Conservation (phyloP, 2,329 filamentous ascomycete species). For the Dothiorella sarmentorum region DNA sequence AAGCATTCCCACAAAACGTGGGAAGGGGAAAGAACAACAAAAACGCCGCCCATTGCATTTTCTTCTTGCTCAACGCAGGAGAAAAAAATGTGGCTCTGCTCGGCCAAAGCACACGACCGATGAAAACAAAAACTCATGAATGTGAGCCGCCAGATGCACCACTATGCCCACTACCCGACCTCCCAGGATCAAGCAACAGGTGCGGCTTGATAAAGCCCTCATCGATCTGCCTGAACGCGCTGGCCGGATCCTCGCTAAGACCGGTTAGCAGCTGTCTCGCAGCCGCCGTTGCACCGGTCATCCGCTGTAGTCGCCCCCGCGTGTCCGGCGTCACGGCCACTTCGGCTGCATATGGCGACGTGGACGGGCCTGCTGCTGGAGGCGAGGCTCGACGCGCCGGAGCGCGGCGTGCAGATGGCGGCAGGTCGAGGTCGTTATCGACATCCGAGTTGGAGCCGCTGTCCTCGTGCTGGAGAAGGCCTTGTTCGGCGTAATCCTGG, state of each 20-base stretch:
- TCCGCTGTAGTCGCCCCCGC: conserved; percentile 21
- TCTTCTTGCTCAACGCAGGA: not conserved
- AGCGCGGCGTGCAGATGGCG: conserved; percentile 52
- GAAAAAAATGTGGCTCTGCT: too few species aligned
- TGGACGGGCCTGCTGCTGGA: conserved; percentile 21
- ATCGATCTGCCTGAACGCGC: conserved; percentile 86
- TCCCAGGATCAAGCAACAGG: conserved; percentile 69
- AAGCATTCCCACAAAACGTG: too few species aligned
- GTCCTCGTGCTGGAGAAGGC: conserved; percentile 50
- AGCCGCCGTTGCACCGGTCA: conserved; percentile 70
- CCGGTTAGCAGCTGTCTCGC: conserved; percentile 76
- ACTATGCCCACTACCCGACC: not conserved
- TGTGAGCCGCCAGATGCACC: not conserved
- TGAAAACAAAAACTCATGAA: not conserved
- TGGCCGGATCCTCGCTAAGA: conserved; percentile 79
- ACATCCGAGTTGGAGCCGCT: conserved; percentile 51
- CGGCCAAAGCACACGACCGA: not conserved
- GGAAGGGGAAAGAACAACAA: not conserved
- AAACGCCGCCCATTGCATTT: conserved; percentile 14
- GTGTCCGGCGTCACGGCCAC: conserved; percentile 31
- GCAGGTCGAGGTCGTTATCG: conserved; percentile 54
- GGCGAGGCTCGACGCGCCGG: conserved; percentile 38
- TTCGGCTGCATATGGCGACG: conserved; percentile 37
- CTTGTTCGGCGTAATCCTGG: conserved; percentile 52
- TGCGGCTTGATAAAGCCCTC: conserved; percentile 95